Conservation (phyloP, 2,329 filamentous ascomycete genomes). For the Aspergillus eucalypticola region DNA sequence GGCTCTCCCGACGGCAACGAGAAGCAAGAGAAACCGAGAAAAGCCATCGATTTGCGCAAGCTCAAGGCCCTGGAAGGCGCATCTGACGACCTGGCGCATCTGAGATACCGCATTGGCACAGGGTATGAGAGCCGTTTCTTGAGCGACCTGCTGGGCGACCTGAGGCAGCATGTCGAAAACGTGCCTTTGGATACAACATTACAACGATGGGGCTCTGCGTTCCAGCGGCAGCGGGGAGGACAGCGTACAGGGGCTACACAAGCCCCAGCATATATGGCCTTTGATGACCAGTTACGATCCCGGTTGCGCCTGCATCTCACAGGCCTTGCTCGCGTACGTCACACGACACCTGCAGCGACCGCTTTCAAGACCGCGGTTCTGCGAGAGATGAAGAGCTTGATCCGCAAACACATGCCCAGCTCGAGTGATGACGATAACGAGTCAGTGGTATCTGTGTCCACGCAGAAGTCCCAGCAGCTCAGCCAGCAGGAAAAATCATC, state of each 20-base stretch:
- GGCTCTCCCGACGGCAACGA: constrained; percentile 30
- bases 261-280: constrained; percentile 76
- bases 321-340: constrained; percentile 78
- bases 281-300: constrained; percentile 68
- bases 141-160: constrained; percentile 72
- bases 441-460: constrained; percentile 83
- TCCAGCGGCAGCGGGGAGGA: constrained; percentile 68
- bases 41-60: constrained; percentile 69
- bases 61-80: constrained; percentile 80
- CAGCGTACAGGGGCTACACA: constrained; percentile 67
- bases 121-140: constrained; percentile 82
- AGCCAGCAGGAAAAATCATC: constrained; percentile 88
- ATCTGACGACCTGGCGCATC: constrained; percentile 70
- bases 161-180: constrained; percentile 75
- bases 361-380: constrained; percentile 81
- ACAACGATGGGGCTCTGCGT: constrained; percentile 79
- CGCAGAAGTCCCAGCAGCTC: constrained; percentile 66
- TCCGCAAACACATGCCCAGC: constrained; percentile 82
- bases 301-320: constrained; percentile 70
- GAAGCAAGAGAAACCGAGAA: constrained; percentile 32
- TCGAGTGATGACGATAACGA: constrained; percentile 93
- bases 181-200: constrained; percentile 73
- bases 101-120: constrained; percentile 80
- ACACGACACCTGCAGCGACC: constrained; percentile 77
- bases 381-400: constrained; percentile 81